Evolutionary conservation across 768 basidiomycete genomes (phyloP).

Genomic region (Daedaleopsis nitida): DNA sequence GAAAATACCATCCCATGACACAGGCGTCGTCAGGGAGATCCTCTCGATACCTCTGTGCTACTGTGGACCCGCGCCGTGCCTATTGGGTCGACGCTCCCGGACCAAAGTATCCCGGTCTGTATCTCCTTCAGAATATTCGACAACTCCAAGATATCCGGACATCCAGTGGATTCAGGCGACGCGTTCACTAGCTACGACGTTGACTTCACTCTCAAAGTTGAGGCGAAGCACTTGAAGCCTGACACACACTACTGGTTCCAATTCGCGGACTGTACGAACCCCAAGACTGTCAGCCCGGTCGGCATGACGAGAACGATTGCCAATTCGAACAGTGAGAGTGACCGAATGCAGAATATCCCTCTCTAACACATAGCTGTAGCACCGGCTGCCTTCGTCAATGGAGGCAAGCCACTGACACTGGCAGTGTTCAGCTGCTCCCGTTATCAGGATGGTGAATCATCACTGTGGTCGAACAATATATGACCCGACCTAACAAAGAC

Average conservation of each 20-base stretch:
- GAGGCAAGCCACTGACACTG: constrained; percentile 52
- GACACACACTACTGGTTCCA: constrained; percentile 59
- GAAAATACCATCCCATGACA: not conserved
- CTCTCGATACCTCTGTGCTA: constrained; percentile 53
- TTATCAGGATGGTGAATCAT: constrained; percentile 45
- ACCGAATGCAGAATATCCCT: not conserved
- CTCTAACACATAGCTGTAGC: constrained; percentile 31
- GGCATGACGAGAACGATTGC: constrained; percentile 56
- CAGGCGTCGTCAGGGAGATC: constrained; percentile 45
- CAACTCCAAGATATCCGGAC: constrained; percentile 37
- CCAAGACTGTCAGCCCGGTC: constrained; percentile 44
- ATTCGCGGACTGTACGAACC: constrained; percentile 56
- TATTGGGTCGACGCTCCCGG: constrained; percentile 33
- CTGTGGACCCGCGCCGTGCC: constrained; percentile 62
- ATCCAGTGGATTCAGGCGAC: constrained; percentile 44
- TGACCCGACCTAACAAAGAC: not conserved
- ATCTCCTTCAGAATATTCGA: constrained; percentile 48
- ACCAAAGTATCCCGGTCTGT: constrained; percentile 54
- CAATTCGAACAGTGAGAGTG: constrained; percentile 42
- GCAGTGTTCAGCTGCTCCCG: constrained; percentile 63
- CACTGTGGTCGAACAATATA: not conserved
- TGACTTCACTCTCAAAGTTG: constrained; percentile 62
- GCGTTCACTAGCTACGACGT: constrained; percentile 60
- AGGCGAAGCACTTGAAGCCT: constrained; percentile 49
- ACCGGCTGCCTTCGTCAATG: constrained; percentile 48